Evolutionary conservation across 805 yeast genomes (phyloP), one percentile per base, ranked within the genome.

Genomic region (Cyberlindnera nakhonratchasimensis): DNA sequence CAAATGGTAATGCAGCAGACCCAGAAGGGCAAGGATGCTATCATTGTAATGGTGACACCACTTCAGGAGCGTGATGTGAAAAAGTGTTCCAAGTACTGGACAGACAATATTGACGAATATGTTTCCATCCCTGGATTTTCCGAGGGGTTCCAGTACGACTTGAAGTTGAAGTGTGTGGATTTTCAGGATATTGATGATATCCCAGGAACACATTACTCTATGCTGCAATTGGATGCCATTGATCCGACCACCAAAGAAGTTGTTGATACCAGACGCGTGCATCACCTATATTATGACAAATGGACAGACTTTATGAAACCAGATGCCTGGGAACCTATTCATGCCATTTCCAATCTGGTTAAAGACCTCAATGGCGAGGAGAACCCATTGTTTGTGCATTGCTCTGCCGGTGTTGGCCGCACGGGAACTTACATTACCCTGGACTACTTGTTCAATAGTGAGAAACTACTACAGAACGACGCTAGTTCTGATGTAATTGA

Each of bases 381-480:
- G 0, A 38, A 23, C 3, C 89, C 91, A 13, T 65, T 81, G 5
- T 59, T 87, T 37, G 83, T 82, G 10, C 98, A 93, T 61, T 91
- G 99, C 57, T 87, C 96, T 4, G 98, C 99, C 0, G 99, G 99
- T 1, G 90, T 95, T 53, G 99, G 99, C 7, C 71, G 99, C 44
- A 86, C 98, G 0, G 98, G 99, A 1, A 88, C 96, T 0, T 85
- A 80, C 53, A 77, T 87, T 37, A 76, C 88, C 0, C 63, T 84
- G 29, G 93, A 86, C 54, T 72, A 65, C 41, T 37, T 70, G 5
- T 52, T 68, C 41, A 63, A 62, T 38, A 30, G 34, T 21, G 30
- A 35, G 5, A 13, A 17, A 1, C 26, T 45, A 8, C 13, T 38
- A 4, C 37, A 26, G 14, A 25, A 18, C 2, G 32, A n/a, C 4